A percentile compares a stretch with the other conserved stretches of the same genome.
Conservation (phyloP, 164 flowering plant species). For the Kingdonia uniflora region DNA sequence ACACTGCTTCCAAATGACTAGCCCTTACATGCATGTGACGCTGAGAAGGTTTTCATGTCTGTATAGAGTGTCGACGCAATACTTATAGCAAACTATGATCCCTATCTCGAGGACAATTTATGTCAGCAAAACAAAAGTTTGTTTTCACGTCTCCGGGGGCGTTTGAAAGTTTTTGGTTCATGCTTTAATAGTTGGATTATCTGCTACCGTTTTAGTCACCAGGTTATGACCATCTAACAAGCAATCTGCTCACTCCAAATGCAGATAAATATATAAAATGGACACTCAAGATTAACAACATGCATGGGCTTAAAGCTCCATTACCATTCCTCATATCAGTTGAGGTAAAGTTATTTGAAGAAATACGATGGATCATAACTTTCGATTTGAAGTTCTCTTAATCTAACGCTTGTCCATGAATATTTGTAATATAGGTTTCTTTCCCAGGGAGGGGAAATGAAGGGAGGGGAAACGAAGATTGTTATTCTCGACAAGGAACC, state of each 20-base stretch:
- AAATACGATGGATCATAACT: no score
- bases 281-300: conserved; percentile 60
- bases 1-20: no score
- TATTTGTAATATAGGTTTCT: conserved; percentile 36
- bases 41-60: no score
- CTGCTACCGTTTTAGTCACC: no score
- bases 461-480: conserved; percentile 38
- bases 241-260: no score
- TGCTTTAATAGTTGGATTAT: no score
- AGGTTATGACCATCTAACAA: conserved; percentile 7
- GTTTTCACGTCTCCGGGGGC: background rate
- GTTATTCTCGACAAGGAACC: conserved; percentile 48
- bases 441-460: conserved; percentile 53
- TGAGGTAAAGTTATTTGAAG: conserved; percentile 37
- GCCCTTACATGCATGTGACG: no score
- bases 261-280: conserved; percentile 72
- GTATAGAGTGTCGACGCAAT: no score
- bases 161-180: no score
- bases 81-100: no score
- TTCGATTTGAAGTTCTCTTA: background rate
- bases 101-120: no score
- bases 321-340: conserved; percentile 76
- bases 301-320: conserved; percentile 71
- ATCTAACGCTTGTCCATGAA: background rate
- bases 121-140: no score